Evolutionary conservation across 129 eudicot species (phyloP).

Genomic region (Arctium minus): DNA sequence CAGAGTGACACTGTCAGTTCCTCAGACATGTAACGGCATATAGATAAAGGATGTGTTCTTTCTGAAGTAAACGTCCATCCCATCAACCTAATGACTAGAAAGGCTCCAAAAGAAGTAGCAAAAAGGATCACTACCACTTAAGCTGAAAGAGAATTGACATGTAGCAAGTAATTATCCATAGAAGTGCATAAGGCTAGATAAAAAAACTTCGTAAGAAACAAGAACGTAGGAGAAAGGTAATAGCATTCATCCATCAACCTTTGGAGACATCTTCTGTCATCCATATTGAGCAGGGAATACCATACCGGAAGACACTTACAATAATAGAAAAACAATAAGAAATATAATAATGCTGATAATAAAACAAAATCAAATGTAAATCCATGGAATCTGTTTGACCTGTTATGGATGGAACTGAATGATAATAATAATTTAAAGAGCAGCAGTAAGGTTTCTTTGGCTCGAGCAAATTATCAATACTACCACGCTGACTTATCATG

Average conservation of each 20-base stretch:
- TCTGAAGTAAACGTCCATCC: background rate
- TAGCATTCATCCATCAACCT: background rate
- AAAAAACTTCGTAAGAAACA: background rate
- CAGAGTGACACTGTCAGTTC: too few species aligned
- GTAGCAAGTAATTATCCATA: background rate
- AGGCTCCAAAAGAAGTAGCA: background rate
- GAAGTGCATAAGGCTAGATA: background rate
- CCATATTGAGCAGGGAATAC: background rate
- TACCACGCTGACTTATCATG: background rate
- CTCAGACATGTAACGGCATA: too few species aligned
- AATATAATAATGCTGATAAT: background rate
- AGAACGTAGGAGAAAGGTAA: background rate
- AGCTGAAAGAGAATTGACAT: background rate
- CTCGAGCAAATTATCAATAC: background rate
- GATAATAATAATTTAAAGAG: background rate
- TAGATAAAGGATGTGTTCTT: background rate
- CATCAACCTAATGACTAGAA: background rate
- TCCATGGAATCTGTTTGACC: conserved; percentile 9
- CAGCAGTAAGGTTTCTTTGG: background rate
- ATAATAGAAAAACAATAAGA: background rate
- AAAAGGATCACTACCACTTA: background rate
- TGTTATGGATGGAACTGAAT: background rate
- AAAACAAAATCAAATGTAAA: background rate
- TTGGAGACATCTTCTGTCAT: background rate
- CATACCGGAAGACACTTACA: background rate